phyloP scores from a whole-genome alignment of 208 protist species.

The Trypanosoma scelopori region DNA sequence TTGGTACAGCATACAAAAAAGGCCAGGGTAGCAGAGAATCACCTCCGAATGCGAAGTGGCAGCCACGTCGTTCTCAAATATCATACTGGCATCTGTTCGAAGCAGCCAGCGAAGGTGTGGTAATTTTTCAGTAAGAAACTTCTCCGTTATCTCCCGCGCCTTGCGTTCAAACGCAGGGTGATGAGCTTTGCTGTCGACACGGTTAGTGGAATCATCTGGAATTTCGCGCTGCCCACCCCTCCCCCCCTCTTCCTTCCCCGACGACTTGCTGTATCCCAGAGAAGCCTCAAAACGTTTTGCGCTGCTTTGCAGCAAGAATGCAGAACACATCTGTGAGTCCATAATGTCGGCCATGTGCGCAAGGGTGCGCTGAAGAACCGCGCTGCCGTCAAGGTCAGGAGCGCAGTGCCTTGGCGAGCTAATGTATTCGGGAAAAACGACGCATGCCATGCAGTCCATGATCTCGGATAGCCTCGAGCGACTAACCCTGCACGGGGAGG shows the following conservation, averaged over 20 bases:
- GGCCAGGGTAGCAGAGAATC: constrained; percentile 68
- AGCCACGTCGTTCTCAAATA: constrained; percentile 60
- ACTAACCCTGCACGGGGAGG: constrained; percentile 37
- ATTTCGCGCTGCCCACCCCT: background rate
- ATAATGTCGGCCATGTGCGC: constrained; percentile 57
- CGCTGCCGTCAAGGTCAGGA: constrained; percentile 29
- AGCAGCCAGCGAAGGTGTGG: constrained; percentile 58
- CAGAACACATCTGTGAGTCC: constrained; percentile 43
- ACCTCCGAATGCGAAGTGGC: constrained; percentile 66
- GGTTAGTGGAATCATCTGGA: background rate
- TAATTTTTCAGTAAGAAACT: constrained; percentile 55
- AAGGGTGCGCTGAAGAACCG: constrained; percentile 55
- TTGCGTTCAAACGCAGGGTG: constrained; percentile 22
- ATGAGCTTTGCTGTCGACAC: constrained; percentile 33
- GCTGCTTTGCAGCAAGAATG: constrained; percentile 60
- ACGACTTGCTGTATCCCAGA: background rate
- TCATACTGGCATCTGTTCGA: constrained; percentile 62
- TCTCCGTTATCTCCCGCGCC: constrained; percentile 46
- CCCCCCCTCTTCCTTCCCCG: background rate
- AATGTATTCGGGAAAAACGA: constrained; percentile 60
- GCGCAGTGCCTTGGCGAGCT: constrained; percentile 32
- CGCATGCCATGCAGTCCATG: constrained; percentile 52
- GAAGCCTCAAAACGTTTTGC: constrained; percentile 24
- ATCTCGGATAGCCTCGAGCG: constrained; percentile 41
- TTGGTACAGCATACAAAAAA: constrained; percentile 77